Evolutionary conservation across 257 asterid species (phyloP).

Genomic region (Verbena officinalis): DNA sequence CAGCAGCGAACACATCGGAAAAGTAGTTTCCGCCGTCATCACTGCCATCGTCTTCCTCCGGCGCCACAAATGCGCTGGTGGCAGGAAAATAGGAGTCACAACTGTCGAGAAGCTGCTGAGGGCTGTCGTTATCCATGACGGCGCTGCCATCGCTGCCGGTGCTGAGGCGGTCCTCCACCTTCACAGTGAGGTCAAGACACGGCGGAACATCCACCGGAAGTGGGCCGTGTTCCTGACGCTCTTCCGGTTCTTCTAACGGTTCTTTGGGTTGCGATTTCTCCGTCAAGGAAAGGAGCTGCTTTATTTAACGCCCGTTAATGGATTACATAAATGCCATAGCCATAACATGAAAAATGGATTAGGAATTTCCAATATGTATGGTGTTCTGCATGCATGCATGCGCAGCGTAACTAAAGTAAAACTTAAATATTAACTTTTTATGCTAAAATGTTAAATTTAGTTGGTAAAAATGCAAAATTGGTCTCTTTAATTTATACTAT

Average conservation of each 20-base stretch:
- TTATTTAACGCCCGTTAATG: conserved; percentile 5
- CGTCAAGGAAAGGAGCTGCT: conserved; percentile 63
- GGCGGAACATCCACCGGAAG: conserved; percentile 23
- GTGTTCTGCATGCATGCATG: background rate
- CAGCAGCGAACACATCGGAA: conserved; percentile 38
- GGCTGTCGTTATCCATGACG: conserved; percentile 33
- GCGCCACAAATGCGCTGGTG: conserved; percentile 9
- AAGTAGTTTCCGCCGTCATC: conserved; percentile 29
- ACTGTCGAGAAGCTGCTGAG: conserved; percentile 38
- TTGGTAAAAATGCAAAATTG: no score
- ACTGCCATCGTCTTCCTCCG: conserved; percentile 30
- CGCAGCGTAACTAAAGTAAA: no score
- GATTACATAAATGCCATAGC: background rate
- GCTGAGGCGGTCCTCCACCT: conserved; percentile 41
- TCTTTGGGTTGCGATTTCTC: conserved; percentile 64
- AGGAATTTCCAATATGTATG: background rate
- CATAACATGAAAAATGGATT: no score
- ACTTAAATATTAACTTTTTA: no score
- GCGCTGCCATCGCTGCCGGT: conserved; percentile 36
- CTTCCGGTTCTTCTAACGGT: conserved; percentile 30
- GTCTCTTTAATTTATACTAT: no score
- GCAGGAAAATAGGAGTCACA: conserved; percentile 35
- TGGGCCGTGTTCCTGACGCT: conserved; percentile 15
- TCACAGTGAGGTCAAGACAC: conserved; percentile 30
- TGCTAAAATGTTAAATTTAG: no score